Evolutionary conservation across 2,329 filamentous ascomycete genomes (phyloP).

Genomic region (Teratosphaeria nubilosa): DNA sequence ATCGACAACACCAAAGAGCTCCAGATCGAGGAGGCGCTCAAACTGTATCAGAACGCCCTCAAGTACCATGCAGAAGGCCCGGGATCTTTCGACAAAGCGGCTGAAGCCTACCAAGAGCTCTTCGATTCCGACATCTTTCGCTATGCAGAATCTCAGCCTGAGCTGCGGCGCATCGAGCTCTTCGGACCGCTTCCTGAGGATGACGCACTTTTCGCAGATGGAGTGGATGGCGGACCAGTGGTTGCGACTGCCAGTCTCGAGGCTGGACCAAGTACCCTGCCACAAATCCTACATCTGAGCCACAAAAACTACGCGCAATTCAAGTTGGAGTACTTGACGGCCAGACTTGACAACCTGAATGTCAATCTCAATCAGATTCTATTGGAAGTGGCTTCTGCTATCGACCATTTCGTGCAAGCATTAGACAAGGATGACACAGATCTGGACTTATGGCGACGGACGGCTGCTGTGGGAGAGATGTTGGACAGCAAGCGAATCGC

Average conservation of each 20-base stretch:
- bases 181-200: conserved; percentile 36
- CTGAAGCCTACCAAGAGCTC: conserved; percentile 69
- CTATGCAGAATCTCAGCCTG: conserved; percentile 76
- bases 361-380: conserved; percentile 20
- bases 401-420: conserved; percentile 50
- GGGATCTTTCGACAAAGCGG: conserved; percentile 62
- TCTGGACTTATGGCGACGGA: conserved; percentile 53
- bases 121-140: conserved; percentile 91
- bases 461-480: conserved; percentile 47
- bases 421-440: conserved; percentile 56
- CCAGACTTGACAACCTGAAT: conserved; percentile 16
- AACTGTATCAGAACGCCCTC: conserved; percentile 82
- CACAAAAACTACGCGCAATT: conserved; percentile 96
- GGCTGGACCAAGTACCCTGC: conserved; percentile 66
- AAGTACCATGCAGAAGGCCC: conserved; percentile 86
- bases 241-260: conserved; percentile 51
- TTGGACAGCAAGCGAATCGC: conserved; percentile 49
- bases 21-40: conserved; percentile 93
- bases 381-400: conserved; percentile 31
- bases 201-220: conserved; percentile 23
- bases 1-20: conserved; percentile 92
- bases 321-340: conserved; percentile 52
- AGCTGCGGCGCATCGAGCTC: conserved; percentile 62
- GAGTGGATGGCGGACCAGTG: conserved; percentile 27
- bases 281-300: conserved; percentile 82